phyloP scores from a whole-genome alignment of 305 asterid species.

The Galium porrigens region DNA sequence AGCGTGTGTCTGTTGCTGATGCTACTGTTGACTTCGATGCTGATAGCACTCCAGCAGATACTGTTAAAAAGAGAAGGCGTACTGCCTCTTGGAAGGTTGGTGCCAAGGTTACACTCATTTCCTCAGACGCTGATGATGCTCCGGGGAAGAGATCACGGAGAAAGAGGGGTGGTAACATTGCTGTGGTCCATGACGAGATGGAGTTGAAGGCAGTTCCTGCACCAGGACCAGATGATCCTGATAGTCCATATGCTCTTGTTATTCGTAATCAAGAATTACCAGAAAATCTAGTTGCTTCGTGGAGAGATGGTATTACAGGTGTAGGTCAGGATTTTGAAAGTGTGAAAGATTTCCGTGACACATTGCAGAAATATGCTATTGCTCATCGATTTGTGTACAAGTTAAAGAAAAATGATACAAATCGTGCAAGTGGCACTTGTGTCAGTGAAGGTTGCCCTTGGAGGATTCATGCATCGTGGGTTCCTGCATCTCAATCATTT shows the following conservation, averaged over 20 bases:
- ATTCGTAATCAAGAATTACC: constrained; percentile 52
- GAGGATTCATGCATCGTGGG: constrained; percentile 80
- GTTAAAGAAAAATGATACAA: constrained; percentile 61
- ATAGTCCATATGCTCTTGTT: constrained; percentile 23
- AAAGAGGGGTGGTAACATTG: constrained; percentile 23
- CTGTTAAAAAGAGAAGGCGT: constrained; percentile 83
- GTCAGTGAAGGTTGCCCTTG: constrained; percentile 72
- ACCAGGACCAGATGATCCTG: constrained; percentile 30
- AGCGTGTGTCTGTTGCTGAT: constrained; percentile 22
- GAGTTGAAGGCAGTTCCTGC: constrained; percentile 26
- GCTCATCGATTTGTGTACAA: constrained; percentile 72
- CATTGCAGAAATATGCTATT: constrained; percentile 72
- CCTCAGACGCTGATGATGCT: constrained; percentile 33
- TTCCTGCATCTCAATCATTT: constrained; percentile 48
- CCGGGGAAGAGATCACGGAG: constrained; percentile 26
- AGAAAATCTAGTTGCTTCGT: constrained; percentile 51
- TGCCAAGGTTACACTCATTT: constrained; percentile 39
- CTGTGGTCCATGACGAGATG: constrained; percentile 21
- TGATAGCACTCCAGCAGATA: constrained; percentile 66
- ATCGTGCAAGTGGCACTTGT: constrained; percentile 66
- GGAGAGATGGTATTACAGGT: constrained; percentile 65
- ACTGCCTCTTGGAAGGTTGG: constrained; percentile 50
- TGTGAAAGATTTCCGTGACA: constrained; percentile 70
- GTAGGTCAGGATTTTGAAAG: constrained; percentile 72
- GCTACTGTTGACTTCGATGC: constrained; percentile 27